Percentiles rank a stretch among this genome's conserved stretches.
These are phyloP conservation scores for Solanum lycopersicoides DNA, from an alignment of 257 asterid genomes.

Conservation along the genomic window DNA sequence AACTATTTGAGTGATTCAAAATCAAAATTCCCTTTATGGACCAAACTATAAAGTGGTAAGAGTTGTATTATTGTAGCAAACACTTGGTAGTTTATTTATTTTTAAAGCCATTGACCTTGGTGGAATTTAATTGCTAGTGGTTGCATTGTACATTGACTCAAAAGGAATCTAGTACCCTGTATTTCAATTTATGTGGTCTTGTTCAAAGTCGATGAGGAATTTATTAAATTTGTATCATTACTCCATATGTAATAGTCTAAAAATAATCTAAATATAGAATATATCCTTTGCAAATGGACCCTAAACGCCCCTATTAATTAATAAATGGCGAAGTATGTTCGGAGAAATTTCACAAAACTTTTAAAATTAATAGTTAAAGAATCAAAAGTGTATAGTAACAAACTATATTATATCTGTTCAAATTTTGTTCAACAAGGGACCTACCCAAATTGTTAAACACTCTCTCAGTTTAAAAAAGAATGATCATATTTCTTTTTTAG, in stretches of 20 bases:
- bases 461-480: too few species aligned
- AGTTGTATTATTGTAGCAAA: not conserved
- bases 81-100: not conserved
- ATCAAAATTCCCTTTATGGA: not conserved
- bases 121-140: not conserved
- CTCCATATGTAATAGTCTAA: not conserved
- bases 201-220: too few species aligned
- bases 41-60: not conserved
- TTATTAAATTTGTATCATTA: not conserved
- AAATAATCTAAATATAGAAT: not conserved
- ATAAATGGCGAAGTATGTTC: not conserved
- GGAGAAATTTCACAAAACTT: not conserved
- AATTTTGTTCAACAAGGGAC: too few species aligned
- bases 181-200: too few species aligned
- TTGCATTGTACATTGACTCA: too few species aligned
- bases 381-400: not conserved
- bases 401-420: not conserved
- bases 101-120: not conserved
- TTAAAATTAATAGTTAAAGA: not conserved
- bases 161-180: too few species aligned
- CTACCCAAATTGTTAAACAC: too few species aligned
- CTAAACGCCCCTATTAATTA: not conserved
- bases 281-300: not conserved
- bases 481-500: too few species aligned
- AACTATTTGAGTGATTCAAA: not conserved